Percentiles rank a stretch among this genome's conserved stretches.
phyloP scores from a whole-genome alignment of 2,329 filamentous ascomycete species.

The Plectosphaerella cucumerina region DNA sequence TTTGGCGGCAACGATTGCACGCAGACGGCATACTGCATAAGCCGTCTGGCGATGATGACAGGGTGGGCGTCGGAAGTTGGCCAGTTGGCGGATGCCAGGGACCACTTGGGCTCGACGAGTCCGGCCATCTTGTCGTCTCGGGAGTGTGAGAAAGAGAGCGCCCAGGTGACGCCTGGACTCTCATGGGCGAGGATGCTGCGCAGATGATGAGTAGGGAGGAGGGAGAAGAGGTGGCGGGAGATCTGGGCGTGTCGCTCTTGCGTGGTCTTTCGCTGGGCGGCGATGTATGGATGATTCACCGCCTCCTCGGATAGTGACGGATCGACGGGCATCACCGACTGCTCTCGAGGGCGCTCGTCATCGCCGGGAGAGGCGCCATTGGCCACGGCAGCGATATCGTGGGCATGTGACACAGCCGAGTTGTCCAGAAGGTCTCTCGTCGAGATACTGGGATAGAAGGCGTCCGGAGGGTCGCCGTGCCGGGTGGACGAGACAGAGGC shows the following conservation, averaged over 20 bases:
- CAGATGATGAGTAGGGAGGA: constrained; percentile 4
- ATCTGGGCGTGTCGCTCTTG: not conserved
- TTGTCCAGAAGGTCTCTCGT: constrained; percentile 20
- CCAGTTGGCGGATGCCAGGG: constrained; percentile 15
- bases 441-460: constrained; percentile 34
- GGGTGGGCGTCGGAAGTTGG: constrained; percentile 31
- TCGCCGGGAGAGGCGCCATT: constrained; percentile 4
- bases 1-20: constrained; percentile 38
- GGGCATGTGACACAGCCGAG: constrained; percentile 9
- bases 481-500: not conserved
- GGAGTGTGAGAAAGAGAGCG: constrained; percentile 19
- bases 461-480: constrained; percentile 24
- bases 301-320: not conserved
- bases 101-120: constrained; percentile 13
- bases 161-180: constrained; percentile 16
- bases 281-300: not conserved
- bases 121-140: constrained; percentile 23
- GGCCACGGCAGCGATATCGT: not conserved
- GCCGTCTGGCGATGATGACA: constrained; percentile 38
- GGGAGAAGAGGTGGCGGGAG: not conserved
- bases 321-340: not conserved
- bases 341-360: constrained; percentile 10
- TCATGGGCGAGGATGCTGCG: constrained; percentile 8
- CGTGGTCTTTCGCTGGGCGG: not conserved
- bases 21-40: constrained; percentile 39